Evolutionary conservation across 75 land plant species (phyloP), one percentile per base, ranked within the genome.

Genomic region (Adiantum capillusveneris): DNA sequence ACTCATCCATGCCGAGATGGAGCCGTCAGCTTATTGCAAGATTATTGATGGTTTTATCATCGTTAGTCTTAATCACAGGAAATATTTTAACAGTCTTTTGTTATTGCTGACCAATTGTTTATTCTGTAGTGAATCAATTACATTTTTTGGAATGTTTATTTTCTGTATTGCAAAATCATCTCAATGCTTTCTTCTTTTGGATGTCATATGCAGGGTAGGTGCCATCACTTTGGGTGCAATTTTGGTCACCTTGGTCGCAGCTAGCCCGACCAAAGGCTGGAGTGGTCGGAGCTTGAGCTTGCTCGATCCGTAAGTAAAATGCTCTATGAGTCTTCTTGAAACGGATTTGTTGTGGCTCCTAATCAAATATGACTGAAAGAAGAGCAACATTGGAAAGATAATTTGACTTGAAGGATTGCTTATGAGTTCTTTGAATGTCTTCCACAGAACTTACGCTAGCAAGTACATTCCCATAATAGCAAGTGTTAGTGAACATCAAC

Each of bases 401-500:
- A 39, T 9, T 39, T 39, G 42, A 39, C 13, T 39, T 39, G 42
- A 39, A 39, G 42, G 12, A 39, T 39, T 39, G 42, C 13, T 9
- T 39, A 39, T 39, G 7, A 7, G 12, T 13, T n/a, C n/a, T n/a
- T n/a, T n/a, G n/a, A n/a, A n/a, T n/a, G n/a, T 34, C 14, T 20
- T 25, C 1, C 25, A 31, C 82, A 94, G 98, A 62, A 94, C 98
- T 26, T 94, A 94, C 69, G 98, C 98, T 25, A 94, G 98, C 87
- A 94, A 94, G 79, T 94, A 94, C 46, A 94, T 94, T 64, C 98
- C 98, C 24, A 94, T 94, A 29, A 94, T 94, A 66, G 98, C 98
- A 14, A 94, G 98, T 76, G 98, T 94, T 19, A 94, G 98, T 80
- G 98, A 94, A 68, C 98, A 94, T 84, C 98, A 94, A 50, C 98